phyloP scores from a whole-genome alignment of 371 early-diverging fungal species.

The Mycotypha africana region DNA sequence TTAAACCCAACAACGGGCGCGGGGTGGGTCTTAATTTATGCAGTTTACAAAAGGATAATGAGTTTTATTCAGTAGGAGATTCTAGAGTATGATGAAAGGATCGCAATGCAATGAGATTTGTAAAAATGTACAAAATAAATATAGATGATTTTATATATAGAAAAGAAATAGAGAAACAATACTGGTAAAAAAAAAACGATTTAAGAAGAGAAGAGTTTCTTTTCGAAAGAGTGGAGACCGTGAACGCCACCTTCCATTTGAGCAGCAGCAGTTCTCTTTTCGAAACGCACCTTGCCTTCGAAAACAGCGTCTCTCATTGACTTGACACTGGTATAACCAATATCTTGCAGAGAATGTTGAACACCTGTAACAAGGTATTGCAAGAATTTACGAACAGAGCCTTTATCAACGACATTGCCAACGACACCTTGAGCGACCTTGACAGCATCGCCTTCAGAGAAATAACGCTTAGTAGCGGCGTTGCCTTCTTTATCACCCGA shows the following conservation, averaged over 20 bases:
- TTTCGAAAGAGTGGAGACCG: conserved; percentile 85
- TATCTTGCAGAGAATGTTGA: conserved; percentile 96
- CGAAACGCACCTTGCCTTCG: conserved; percentile 79
- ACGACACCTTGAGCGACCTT: conserved; percentile 99
- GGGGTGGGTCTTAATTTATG: no score
- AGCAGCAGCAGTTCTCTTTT: conserved; percentile 90
- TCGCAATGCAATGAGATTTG: no score
- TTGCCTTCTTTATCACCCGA: conserved; percentile 55
- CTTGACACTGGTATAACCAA: conserved; percentile 69
- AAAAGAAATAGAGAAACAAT: no score
- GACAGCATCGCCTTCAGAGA: conserved; percentile 88
- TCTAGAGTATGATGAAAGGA: no score
- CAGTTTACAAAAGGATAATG: no score
- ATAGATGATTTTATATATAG: no score
- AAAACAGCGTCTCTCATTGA: conserved; percentile 63
- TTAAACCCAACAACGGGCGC: no score
- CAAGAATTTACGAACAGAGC: conserved; percentile 87
- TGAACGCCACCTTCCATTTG: conserved; percentile 97
- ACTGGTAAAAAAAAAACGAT: no score
- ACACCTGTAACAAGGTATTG: conserved; percentile 89
- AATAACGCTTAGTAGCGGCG: conserved; percentile 90
- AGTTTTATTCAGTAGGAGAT: no score
- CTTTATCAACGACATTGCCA: conserved; percentile 95
- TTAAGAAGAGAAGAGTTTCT: conserved; percentile 61
- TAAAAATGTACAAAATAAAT: no score